A percentile compares a stretch with the other conserved stretches of the same genome.
Conservation (phyloP, 2,329 filamentous ascomycete species). For the Trichoderma atrobrunneum region DNA sequence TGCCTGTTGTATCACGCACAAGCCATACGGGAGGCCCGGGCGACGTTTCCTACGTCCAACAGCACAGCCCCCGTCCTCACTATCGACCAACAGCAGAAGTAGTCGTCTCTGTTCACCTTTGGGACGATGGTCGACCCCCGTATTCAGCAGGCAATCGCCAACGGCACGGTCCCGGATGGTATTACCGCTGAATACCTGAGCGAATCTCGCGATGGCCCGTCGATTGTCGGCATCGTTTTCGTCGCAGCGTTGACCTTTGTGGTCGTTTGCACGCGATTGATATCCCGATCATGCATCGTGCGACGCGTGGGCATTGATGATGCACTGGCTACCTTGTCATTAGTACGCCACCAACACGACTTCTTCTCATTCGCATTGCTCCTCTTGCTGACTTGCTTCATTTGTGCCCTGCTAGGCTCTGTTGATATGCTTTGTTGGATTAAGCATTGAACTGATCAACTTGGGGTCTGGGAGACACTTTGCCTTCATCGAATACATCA, state of each 20-base stretch:
- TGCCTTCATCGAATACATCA: slow-evolving; percentile 46
- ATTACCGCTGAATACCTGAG: slow-evolving; percentile 36
- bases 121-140: slow-evolving; percentile 27
- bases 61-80: background rate
- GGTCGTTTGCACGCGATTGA: slow-evolving; percentile 35
- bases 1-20: background rate
- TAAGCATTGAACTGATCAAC: slow-evolving; percentile 44
- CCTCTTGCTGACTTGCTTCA: background rate
- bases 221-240: slow-evolving; percentile 40
- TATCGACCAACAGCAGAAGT: background rate
- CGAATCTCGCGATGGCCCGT: slow-evolving; percentile 36
- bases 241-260: slow-evolving; percentile 35
- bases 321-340: slow-evolving; percentile 34
- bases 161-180: slow-evolving; percentile 35
- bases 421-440: slow-evolving; percentile 42
- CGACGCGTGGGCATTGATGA: slow-evolving; percentile 40
- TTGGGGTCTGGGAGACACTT: slow-evolving; percentile 48
- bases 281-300: slow-evolving; percentile 37
- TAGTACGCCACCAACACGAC: slow-evolving; percentile 29
- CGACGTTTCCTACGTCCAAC: background rate
- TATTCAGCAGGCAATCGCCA: slow-evolving; percentile 33
- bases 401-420: slow-evolving; percentile 27
- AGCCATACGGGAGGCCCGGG: background rate
- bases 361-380: background rate
- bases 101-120: background rate